Evolutionary conservation across 768 basidiomycete genomes (phyloP), one percentile per base, ranked within the genome.

Genomic region (Auricularia sp.): DNA sequence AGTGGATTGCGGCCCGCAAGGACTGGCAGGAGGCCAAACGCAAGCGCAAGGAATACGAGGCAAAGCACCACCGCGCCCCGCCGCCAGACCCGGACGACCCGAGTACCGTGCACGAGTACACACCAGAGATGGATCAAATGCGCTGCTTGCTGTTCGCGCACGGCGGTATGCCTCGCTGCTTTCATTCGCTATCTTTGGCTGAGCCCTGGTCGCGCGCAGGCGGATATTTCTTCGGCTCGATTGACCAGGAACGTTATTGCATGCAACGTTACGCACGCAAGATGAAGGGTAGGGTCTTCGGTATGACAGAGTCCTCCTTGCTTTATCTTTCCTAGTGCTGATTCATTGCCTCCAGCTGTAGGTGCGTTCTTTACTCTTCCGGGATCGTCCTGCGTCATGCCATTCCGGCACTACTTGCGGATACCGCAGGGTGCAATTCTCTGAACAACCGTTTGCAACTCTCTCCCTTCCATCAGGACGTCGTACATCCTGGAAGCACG

Each of bases 1-100:
- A 96, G 72, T 96, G 93, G 93, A 84, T 95, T 60, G 85, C 85
- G 2, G 84, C 90, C 64, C 88, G 82, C 78, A 93, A 89, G 71
- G 91, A 94, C 69, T 91, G 86, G 86, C 78, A 81, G 66, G 85
- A 87, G 67, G 84, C 83, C 11, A 84, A 87, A 73, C 79, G 80
- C 60, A 78, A 80, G 59, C 73, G 80, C 65, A 86, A 87, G 69
- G 78, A 78, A 70, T 75, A 75, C 7, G 73, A 80, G 64, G 76
- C 74, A 61, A 68, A 74, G 76, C 73, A 64, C 64, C 54, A 64
- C 7, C 61, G 21, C 42, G 51, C 71, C 35, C 72, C 67, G 21
- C 66, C 65, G 21, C 54, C 70, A 7, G 67, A 74, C 18, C 47
- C 64, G 1, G 61, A 63, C 29, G 29, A 29, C 64, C 66, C 74